Evolutionary conservation across 2,329 filamentous ascomycete genomes (phyloP).

Genomic region (Paradendryphiella salina): DNA sequence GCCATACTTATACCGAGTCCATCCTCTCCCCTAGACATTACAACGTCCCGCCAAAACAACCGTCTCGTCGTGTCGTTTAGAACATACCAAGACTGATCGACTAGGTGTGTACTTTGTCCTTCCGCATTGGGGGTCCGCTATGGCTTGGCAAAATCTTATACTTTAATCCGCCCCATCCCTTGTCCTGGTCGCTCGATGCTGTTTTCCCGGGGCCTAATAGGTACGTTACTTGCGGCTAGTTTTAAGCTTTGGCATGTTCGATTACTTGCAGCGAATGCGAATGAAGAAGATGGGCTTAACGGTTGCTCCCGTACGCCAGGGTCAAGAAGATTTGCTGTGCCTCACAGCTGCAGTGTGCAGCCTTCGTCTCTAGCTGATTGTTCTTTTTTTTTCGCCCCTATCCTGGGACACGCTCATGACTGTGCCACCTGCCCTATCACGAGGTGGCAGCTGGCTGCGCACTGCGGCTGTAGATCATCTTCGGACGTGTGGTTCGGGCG

Average conservation of each 20-base stretch:
- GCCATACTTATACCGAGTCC: constrained; percentile 15
- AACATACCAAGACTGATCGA: constrained; percentile 9
- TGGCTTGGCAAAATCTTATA: constrained; percentile 16
- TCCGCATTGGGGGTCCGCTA: constrained; percentile 6
- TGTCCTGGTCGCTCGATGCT: not conserved
- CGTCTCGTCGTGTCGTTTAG: constrained; percentile 7
- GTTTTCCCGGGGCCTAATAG: constrained; percentile 4
- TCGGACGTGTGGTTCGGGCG: not conserved
- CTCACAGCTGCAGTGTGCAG: constrained; percentile 2
- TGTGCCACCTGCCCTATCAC: not conserved
- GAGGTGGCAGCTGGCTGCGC: too few relatives aligned
- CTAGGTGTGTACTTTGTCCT: constrained; percentile 13
- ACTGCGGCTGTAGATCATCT: not conserved
- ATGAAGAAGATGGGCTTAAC: constrained; percentile 9
- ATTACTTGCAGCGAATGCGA: constrained; percentile 7
- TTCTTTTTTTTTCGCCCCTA: constrained; percentile 2
- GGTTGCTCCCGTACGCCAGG: constrained; percentile 9
- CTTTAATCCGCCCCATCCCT: constrained; percentile 4
- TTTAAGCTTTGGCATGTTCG: constrained; percentile 7
- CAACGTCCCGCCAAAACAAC: constrained; percentile 3
- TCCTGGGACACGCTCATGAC: not conserved
- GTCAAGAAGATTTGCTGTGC: not conserved
- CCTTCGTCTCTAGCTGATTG: not conserved
- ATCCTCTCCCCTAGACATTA: not conserved
- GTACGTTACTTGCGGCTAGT: constrained; percentile 9